Evolutionary conservation across 164 flowering plant genomes (phyloP), one percentile per base, ranked within the genome.

Genomic region (Annona cherimola): DNA sequence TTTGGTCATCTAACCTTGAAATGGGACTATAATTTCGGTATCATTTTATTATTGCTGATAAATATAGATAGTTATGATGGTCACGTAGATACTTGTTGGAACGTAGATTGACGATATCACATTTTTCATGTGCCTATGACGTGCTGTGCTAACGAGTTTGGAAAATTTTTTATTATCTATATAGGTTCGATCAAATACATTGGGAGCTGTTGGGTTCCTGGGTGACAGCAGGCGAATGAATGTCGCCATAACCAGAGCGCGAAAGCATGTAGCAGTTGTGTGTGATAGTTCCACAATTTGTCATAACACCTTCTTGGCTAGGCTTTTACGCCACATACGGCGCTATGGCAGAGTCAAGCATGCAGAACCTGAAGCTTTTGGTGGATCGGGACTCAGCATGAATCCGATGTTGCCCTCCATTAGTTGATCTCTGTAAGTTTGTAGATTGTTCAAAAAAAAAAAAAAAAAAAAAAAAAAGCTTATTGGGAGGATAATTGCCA

Each of bases 251-350:
- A 94, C 98, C 69, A 86, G 98, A 78, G 97, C 97, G 61, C 85
- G 98, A 40, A 94, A 91, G 74, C 98, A 91, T 78, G 89, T 94
- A 43, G 90, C 96, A 1, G 82, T 91, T 44, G 84, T 91, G 7
- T 91, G 98, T 73, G 98, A 93, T 77, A 91, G 93, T 85, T 93
- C 96, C 6, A 93, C 96, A 7, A 91, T 93, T 76, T 89, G 98
- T 85, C 98, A 93, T 74, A 89, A 91, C 83, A 83, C 93, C 40
- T 91, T 89, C 81, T 81, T 94, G 69, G 98, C 98, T 42, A 88
- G 98, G 84, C 91, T 93, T 40, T 70, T 91, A 79, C 95, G 98
- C 57, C 94, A 91, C 76, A 89, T 94, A 68, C 90, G 98, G 71
- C 87, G 84, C 68, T 82, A 79, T 74, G 97, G 98, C 6, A 75